Evolutionary conservation across 441 rosid genomes (phyloP).

Genomic region (Croton setiger): DNA sequence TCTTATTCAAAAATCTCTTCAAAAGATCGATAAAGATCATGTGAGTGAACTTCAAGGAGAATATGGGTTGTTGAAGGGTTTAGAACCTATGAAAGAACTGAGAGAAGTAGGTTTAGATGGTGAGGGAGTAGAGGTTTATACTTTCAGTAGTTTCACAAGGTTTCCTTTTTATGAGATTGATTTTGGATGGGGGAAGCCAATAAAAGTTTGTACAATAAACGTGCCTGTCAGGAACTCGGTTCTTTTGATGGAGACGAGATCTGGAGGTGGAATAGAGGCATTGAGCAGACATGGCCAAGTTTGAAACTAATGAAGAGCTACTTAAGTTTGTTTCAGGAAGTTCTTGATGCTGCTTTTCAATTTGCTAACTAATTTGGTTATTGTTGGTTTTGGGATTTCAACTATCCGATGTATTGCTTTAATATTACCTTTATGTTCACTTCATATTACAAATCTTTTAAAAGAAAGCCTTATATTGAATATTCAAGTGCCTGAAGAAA

Average conservation of each 20-base stretch:
- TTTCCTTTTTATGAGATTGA: conserved; percentile 21
- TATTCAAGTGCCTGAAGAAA: background rate
- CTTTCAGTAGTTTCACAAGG: conserved; percentile 26
- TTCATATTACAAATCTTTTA: too few relatives aligned
- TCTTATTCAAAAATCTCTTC: background rate
- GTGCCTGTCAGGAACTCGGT: conserved; percentile 19
- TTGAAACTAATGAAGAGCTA: conserved; percentile 12
- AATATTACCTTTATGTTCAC: too few relatives aligned
- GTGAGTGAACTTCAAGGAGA: conserved; percentile 16
- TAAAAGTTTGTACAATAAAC: conserved; percentile 17
- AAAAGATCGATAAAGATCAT: background rate
- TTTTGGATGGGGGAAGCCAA: conserved; percentile 22
- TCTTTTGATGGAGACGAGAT: conserved; percentile 18
- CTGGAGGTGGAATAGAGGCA: conserved; percentile 21
- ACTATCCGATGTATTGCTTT: too few relatives aligned
- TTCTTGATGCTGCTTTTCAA: background rate
- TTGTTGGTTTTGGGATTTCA: background rate
- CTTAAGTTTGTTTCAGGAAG: conserved; percentile 18
- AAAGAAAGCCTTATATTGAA: background rate
- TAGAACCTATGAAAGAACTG: conserved; percentile 6
- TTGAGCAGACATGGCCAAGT: conserved; percentile 19
- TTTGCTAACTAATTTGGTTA: background rate
- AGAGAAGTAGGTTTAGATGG: background rate
- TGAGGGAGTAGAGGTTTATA: conserved; percentile 12
- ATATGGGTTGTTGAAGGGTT: conserved; percentile 1